Evolutionary conservation across 2,329 filamentous ascomycete species (phyloP), one percentile per base, ranked within the genome.

Genomic region (Cercospora janseana): DNA sequence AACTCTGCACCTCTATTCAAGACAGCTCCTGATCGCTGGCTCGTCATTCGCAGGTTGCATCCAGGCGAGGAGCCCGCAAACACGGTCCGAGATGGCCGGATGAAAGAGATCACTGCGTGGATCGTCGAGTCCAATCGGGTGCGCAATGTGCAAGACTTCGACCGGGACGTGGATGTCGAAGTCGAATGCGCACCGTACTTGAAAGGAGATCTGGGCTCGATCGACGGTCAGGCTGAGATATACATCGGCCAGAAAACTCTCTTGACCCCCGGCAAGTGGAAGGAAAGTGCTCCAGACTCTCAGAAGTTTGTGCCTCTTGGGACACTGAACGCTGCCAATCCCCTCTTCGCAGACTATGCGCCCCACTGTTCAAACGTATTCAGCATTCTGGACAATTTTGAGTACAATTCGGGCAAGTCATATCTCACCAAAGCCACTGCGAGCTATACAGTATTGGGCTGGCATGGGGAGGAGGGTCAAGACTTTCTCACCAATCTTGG

Each of bases 371-470:
- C 10, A 9, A 44, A 48, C 9, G 52, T 54, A 13, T 54, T 54
- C 32, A 47, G 42, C 15, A 43, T 54, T 8, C 26, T 41, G 8
- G 51, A 54, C 40, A 45, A 49, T 13, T 41, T 53, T 15, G 20
- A 24, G 6, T 49, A 49, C 34, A 28, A 32, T 45, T 15, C 18
- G 15, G 34, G 26, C 10, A 32, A 18, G 5, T 23, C 34, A 4
- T 46, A 40, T 24, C 40, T 56, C 6, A 27, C 20, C 27, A 31
- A 24, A n/a, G 53, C 53, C 3, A 50, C 45, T 24, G 49, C 35
- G 8, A 43, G 35, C 35, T 56, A 56, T 18, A 46, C 38, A 32
- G 45, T 56, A 6, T n/a, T n/a, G 9, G 53, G 53, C 23, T 55
- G 46, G 44, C 46, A 55, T 34, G 20, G 32, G n/a, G 37, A 49